Evolutionary conservation across 169 alveolate species (phyloP).

Genomic region (Perkinsus chesapeaki): DNA sequence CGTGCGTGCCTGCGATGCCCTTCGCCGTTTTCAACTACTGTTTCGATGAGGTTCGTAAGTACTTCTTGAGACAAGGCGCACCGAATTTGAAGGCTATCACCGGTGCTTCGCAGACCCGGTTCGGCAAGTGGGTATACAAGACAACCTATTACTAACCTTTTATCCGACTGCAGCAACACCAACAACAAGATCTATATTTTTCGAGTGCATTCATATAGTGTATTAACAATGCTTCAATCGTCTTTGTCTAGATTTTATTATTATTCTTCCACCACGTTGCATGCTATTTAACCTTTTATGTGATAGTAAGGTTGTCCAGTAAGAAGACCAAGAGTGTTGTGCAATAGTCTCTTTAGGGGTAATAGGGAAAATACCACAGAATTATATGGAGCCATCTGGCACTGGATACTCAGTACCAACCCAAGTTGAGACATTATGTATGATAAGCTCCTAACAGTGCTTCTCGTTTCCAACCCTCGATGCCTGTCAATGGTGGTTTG

Average conservation of each 20-base stretch:
- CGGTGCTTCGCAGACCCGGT: neutral
- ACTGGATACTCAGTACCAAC: no score
- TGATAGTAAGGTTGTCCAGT: no score
- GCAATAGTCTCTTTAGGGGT: no score
- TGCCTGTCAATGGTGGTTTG: neutral
- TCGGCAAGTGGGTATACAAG: neutral
- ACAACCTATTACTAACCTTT: neutral
- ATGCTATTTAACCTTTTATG: no score
- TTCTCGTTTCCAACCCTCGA: no score
- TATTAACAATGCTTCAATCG: neutral
- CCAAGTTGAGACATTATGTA: no score
- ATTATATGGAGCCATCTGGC: no score
- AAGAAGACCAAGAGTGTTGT: no score
- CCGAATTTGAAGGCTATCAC: neutral
- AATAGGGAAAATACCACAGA: no score
- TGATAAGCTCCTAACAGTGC: no score
- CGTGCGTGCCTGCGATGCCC: neutral
- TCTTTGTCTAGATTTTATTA: no score
- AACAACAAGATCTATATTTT: neutral
- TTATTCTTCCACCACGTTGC: no score
- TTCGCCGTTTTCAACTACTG: neutral
- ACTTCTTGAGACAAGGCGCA: neutral
- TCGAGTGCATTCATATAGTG: neutral
- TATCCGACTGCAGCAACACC: neutral
- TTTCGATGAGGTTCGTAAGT: neutral